Conservation (phyloP, 352 stramenopile species). For the Hyphochytrium catenoides region DNA sequence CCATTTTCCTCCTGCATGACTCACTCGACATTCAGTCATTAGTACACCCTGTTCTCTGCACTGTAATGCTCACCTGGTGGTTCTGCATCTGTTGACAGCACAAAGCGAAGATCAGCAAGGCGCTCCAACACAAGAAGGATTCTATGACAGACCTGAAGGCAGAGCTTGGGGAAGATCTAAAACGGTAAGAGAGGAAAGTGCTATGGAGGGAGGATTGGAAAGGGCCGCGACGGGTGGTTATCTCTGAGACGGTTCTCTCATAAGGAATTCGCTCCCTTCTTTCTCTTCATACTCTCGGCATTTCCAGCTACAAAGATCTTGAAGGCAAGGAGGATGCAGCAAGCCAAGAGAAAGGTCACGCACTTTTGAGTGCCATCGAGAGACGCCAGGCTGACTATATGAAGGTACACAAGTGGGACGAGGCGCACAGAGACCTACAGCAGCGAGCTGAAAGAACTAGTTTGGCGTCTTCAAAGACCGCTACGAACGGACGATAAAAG, state of each 20-base stretch:
- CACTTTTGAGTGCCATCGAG: too few relatives aligned
- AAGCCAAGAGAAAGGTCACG: too few relatives aligned
- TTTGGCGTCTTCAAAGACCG: too few relatives aligned
- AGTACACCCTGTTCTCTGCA: too few relatives aligned
- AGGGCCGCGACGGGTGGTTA: not conserved
- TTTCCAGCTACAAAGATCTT: not conserved
- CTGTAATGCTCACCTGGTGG: too few relatives aligned
- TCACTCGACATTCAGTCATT: not conserved
- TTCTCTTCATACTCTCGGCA: not conserved
- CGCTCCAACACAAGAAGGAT: slow-evolving; percentile 38
- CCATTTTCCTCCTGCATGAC: not conserved
- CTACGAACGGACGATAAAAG: too few relatives aligned
- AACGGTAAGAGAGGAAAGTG: slow-evolving; percentile 26
- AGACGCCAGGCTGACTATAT: too few relatives aligned
- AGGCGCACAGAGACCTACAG: too few relatives aligned
- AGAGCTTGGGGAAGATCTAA: slow-evolving; percentile 39
- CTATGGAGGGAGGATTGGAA: slow-evolving; percentile 9
- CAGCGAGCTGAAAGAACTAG: too few relatives aligned
- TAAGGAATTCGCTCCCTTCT: not conserved
- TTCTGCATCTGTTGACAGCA: slow-evolving; percentile 11
- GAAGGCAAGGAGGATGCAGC: too few relatives aligned
- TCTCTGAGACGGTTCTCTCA: not conserved
- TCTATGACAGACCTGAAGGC: slow-evolving; percentile 38
- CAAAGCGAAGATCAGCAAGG: slow-evolving; percentile 40
- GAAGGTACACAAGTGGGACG: too few relatives aligned